phyloP scores from a whole-genome alignment of 78 protist genomes.

The Pelomyxa schiedti region DNA sequence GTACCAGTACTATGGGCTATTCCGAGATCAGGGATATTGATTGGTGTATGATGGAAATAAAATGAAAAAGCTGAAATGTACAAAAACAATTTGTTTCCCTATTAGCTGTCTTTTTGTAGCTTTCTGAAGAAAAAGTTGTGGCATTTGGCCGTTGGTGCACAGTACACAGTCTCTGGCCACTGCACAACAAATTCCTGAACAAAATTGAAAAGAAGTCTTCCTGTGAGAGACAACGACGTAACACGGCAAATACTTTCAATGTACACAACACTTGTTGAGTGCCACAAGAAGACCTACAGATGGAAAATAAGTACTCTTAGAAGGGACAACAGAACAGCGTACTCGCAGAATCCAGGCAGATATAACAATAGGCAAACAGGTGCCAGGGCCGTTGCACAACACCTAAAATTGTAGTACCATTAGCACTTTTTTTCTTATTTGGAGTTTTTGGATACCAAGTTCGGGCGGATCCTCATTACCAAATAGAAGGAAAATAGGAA shows the following conservation, averaged over 20 bases:
- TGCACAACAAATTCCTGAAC: slow-evolving; percentile 41
- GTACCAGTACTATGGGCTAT: too few relatives aligned
- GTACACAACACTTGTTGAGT: slow-evolving; percentile 30
- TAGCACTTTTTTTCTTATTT: not conserved
- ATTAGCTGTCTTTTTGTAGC: too few relatives aligned
- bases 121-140: too few relatives aligned
- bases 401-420: not conserved
- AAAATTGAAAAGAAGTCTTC: slow-evolving; percentile 28
- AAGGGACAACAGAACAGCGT: not conserved
- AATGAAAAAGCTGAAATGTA: too few relatives aligned
- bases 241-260: slow-evolving; percentile 57
- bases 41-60: too few relatives aligned
- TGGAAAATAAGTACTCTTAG: too few relatives aligned
- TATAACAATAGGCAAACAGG: slow-evolving; percentile 48
- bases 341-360: slow-evolving; percentile 23
- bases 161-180: slow-evolving; percentile 52
- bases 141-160: too few relatives aligned
- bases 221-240: slow-evolving; percentile 36
- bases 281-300: not conserved
- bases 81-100: too few relatives aligned
- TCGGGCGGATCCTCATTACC: not conserved
- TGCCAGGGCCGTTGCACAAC: slow-evolving; percentile 66
- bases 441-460: not conserved
- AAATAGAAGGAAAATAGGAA: not conserved
- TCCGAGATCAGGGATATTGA: too few relatives aligned